Evolutionary conservation across 2,329 filamentous ascomycete species (phyloP).

Genomic region (Blastomyces percursus): DNA sequence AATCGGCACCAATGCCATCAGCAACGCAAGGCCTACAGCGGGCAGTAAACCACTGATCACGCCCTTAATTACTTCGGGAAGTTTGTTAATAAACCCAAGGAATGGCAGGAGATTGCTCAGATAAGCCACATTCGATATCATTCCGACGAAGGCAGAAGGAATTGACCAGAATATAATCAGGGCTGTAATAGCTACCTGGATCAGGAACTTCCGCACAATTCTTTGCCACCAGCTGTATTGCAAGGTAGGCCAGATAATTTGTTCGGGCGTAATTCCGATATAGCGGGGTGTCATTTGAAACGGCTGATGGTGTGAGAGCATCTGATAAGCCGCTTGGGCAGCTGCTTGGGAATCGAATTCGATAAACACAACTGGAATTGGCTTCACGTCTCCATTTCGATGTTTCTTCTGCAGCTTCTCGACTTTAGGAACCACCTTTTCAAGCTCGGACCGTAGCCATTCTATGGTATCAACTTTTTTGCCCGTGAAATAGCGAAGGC

Average conservation of each 20-base stretch:
- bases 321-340: slow-evolving; percentile 77
- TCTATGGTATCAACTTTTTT: slow-evolving; percentile 85
- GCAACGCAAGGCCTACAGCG: slow-evolving; percentile 61
- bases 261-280: slow-evolving; percentile 67
- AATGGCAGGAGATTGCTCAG: slow-evolving; percentile 46
- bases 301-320: slow-evolving; percentile 71
- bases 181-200: slow-evolving; percentile 58
- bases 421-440: slow-evolving; percentile 60
- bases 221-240: slow-evolving; percentile 74
- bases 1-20: slow-evolving; percentile 78
- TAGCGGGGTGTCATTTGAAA: slow-evolving; percentile 81
- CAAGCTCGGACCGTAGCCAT: slow-evolving; percentile 66
- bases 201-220: slow-evolving; percentile 58
- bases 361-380: slow-evolving; percentile 70
- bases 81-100: slow-evolving; percentile 60
- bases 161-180: slow-evolving; percentile 81
- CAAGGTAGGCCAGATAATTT: slow-evolving; percentile 83
- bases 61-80: slow-evolving; percentile 61
- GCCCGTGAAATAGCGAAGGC: slow-evolving; percentile 55
- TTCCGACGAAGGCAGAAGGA: slow-evolving; percentile 65
- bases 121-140: slow-evolving; percentile 74
- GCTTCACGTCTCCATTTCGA: slow-evolving; percentile 50
- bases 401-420: slow-evolving; percentile 55
- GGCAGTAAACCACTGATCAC: slow-evolving; percentile 78
- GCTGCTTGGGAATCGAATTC: slow-evolving; percentile 74